A percentile compares a stretch with the other conserved stretches of the same genome.
Evolutionary conservation across 2,329 filamentous ascomycete species (phyloP).

Genomic region (Whalleya microplaca): DNA sequence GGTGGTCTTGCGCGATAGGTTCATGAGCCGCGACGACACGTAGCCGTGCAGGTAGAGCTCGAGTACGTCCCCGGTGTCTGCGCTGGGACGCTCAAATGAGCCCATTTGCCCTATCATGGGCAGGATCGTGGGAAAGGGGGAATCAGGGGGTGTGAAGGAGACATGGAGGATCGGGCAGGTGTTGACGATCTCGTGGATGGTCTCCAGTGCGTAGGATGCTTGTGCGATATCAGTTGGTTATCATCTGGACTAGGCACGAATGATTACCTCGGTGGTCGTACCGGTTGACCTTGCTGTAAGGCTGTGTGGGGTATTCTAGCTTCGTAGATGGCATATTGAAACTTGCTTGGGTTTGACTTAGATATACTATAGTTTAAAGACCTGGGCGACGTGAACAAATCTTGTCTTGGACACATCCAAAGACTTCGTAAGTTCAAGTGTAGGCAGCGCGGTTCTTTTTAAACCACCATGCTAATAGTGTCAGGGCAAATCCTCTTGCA

Average conservation of each 20-base stretch:
- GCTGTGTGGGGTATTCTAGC: constrained; percentile 65
- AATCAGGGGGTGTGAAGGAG: constrained; percentile 68
- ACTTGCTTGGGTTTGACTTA: not conserved
- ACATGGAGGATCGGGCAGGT: constrained; percentile 75
- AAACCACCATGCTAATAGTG: too few species aligned
- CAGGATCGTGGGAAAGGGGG: constrained; percentile 75
- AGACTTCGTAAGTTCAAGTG: too few species aligned
- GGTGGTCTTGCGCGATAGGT: constrained; percentile 51
- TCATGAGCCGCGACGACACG: constrained; percentile 77
- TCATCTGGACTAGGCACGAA: not conserved
- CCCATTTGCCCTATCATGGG: constrained; percentile 88
- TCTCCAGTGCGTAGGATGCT: constrained; percentile 73
- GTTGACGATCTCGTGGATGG: constrained; percentile 79
- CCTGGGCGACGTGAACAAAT: constrained; percentile 4
- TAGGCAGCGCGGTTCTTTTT: too few species aligned
- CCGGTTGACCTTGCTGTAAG: constrained; percentile 70
- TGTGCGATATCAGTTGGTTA: constrained; percentile 2
- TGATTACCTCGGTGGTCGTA: constrained; percentile 64
- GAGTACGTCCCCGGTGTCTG: constrained; percentile 64
- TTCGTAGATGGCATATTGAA: constrained; percentile 46
- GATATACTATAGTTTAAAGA: not conserved
- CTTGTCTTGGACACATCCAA: too few species aligned
- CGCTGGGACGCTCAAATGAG: constrained; percentile 66
- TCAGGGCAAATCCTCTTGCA: not conserved
- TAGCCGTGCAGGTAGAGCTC: constrained; percentile 86